phyloP scores from a whole-genome alignment of 257 asterid species.

The Scutellaria baicalensis region DNA sequence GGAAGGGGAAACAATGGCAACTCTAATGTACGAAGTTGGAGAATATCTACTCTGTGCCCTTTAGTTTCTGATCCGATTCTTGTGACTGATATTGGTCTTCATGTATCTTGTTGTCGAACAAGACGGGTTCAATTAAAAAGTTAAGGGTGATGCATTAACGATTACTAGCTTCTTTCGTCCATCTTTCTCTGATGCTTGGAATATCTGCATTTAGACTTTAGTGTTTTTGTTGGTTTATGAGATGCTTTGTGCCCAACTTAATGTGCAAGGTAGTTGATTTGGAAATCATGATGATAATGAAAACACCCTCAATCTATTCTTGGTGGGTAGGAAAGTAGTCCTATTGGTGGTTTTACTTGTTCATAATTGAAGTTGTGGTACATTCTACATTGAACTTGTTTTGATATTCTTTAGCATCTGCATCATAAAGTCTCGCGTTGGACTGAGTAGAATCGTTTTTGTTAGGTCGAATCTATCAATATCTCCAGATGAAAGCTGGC shows the following conservation, averaged over 20 bases:
- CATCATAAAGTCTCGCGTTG: background rate
- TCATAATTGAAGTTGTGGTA: background rate
- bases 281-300: too few species aligned
- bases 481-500: constrained; percentile 96
- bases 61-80: background rate
- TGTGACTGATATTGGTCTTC: background rate
- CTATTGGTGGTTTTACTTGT: background rate
- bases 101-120: background rate
- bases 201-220: too few species aligned
- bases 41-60: background rate
- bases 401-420: background rate
- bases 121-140: background rate
- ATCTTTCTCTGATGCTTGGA: background rate
- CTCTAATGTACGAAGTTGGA: background rate
- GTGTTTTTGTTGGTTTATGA: too few species aligned
- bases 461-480: constrained; percentile 72
- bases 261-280: too few species aligned
- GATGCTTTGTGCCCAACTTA: too few species aligned
- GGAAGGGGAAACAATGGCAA: background rate
- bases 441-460: constrained; percentile 4
- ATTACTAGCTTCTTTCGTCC: background rate
- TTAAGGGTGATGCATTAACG: background rate
- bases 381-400: background rate
- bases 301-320: too few species aligned
- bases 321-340: too few species aligned